Evolutionary conservation across 2,329 filamentous ascomycete species (phyloP), one percentile per base, ranked within the genome.

Genomic region (Venturia pyrina): DNA sequence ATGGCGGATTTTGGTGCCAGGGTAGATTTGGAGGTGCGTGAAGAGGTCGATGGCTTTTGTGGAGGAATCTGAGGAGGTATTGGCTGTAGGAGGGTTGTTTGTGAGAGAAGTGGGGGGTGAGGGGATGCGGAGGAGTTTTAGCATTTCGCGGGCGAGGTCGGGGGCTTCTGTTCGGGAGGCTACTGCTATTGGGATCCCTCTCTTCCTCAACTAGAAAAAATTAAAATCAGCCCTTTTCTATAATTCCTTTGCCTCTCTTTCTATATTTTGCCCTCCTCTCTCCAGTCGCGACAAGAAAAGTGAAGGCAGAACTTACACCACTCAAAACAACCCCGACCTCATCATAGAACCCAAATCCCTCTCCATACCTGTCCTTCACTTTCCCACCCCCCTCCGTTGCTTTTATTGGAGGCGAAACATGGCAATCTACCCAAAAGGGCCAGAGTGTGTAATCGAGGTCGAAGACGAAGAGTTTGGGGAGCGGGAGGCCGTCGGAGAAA

Each of bases 391-490:
- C 74, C 50, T 77, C 72, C 10, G 72, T 72, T 3, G 76, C 71
- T 69, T 87, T 87, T 62, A 96, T 78, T 0, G 92, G 93, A 7
- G 87, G 84, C 32, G 86, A 85, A 71, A 95, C 89, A 77, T 97
- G 93, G 3, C 92, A 96, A 80, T 98, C 95, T 1, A 96, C 88
- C 93, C 93, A 98, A 78, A 97, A 97, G 5, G 93, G 92, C 95
- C 93, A 98, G n/a, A 98, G 83, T 0, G 95, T 98, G 82, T 97
- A 98, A 82, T 98, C 93, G 68, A 98, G 86, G 76, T 98, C 95
- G 79, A 98, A 97, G 69, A 95, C 90, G 71, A 98, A 84, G 70
- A 96, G 83, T 68, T 88, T 87, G 0, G 93, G 93, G 1, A 96
- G 83, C 0, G 91, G 90, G 0, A 87, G 83, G 53, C 85, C 82